These are phyloP conservation scores for Trichoderma guizhouense DNA, from an alignment of 2,329 filamentous ascomycete genomes.

Conservation along the genomic window DNA sequence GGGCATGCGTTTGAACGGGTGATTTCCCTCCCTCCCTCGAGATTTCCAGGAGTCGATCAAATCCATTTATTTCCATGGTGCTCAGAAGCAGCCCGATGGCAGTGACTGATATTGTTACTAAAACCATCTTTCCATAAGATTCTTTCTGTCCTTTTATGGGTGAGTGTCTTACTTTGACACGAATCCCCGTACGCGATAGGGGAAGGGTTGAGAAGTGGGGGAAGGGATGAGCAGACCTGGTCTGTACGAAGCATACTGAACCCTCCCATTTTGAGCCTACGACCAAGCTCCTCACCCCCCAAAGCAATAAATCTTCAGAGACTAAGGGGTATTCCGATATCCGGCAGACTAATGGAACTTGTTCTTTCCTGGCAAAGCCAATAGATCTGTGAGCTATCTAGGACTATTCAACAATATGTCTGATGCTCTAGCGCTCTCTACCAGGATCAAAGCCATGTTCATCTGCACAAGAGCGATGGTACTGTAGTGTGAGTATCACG, in stretches of 20 bases:
- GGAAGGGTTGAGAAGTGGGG: not conserved
- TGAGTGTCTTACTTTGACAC: conserved; percentile 10
- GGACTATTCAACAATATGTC: not conserved
- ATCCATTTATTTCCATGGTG: not conserved
- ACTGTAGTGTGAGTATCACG: not conserved
- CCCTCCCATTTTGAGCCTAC: not conserved
- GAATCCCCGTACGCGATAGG: not conserved
- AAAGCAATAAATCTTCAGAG: not conserved
- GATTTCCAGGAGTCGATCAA: not conserved
- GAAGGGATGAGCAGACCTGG: not conserved
- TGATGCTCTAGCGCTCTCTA: not conserved
- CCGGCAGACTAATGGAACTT: not conserved
- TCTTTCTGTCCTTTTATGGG: not conserved
- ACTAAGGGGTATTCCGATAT: not conserved
- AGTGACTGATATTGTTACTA: not conserved
- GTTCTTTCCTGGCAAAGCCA: not conserved
- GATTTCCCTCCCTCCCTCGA: not conserved
- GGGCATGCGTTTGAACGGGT: not conserved
- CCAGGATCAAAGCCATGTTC: not conserved
- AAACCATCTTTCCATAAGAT: not conserved
- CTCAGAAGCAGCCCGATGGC: not conserved
- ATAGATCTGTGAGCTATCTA: not conserved
- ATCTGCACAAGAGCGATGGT: not conserved
- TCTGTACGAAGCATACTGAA: not conserved
- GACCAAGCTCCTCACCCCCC: not conserved